phyloP scores from a whole-genome alignment of 306 rosid species.

The Delonix regia region DNA sequence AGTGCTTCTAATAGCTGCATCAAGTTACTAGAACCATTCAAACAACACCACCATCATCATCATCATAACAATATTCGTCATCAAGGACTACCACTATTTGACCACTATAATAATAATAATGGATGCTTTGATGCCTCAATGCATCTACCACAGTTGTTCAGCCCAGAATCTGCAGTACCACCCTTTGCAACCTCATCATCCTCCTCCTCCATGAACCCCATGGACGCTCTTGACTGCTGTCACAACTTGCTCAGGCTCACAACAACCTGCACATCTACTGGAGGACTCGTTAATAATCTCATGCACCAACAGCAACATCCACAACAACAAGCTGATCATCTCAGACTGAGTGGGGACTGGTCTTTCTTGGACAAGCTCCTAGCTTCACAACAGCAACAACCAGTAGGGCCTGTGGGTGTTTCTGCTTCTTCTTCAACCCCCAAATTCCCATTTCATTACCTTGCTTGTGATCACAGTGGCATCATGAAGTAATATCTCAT shows the following conservation, averaged over 20 bases:
- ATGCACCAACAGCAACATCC: conserved; percentile 46
- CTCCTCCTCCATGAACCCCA: conserved; percentile 37
- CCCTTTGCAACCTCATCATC: not conserved
- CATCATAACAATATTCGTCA: not conserved
- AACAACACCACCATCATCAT: conserved; percentile 49
- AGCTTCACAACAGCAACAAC: conserved; percentile 43
- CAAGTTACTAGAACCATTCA: conserved; percentile 48
- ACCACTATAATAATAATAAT: conserved; percentile 24
- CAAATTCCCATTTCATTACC: conserved; percentile 84
- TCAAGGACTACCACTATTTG: conserved; percentile 40
- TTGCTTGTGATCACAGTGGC: conserved; percentile 60
- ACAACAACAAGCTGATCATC: conserved; percentile 42
- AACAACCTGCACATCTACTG: conserved; percentile 3
- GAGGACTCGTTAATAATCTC: conserved; percentile 17
- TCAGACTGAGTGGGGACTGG: conserved; percentile 76
- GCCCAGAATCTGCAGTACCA: conserved; percentile 64
- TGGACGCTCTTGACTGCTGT: conserved; percentile 66
- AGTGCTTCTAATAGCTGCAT: conserved; percentile 33
- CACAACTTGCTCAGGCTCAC: conserved; percentile 72
- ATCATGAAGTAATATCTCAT: conserved; percentile 57
- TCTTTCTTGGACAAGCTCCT: conserved; percentile 91
- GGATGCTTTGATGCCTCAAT: conserved; percentile 63
- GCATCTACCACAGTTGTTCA: conserved; percentile 89
- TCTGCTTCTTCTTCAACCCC: conserved; percentile 63
- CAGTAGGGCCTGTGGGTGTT: conserved; percentile 32